phyloP scores from a whole-genome alignment of 2,329 filamentous ascomycete genomes.

The Cytospora mali region DNA sequence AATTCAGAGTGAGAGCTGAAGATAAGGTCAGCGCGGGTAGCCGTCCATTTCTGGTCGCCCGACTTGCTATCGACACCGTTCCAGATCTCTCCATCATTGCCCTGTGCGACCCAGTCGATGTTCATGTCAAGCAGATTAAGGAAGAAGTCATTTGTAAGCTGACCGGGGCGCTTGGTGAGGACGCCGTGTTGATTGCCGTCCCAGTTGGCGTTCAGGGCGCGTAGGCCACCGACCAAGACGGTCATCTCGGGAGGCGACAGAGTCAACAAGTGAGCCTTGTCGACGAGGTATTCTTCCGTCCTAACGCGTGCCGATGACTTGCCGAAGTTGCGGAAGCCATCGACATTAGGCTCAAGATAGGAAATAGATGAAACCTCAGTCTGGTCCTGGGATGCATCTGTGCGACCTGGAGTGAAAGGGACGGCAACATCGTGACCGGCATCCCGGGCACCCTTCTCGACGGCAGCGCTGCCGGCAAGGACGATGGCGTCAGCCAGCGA shows the following conservation, averaged over 20 bases:
- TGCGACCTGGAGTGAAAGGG: conserved; percentile 73
- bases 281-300: conserved; percentile 71
- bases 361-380: conserved; percentile 67
- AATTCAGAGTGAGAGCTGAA: conserved; percentile 75
- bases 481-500: conserved; percentile 81
- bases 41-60: conserved; percentile 71
- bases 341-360: conserved; percentile 69
- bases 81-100: conserved; percentile 57
- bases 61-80: conserved; percentile 67
- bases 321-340: conserved; percentile 82
- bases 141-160: conserved; percentile 80
- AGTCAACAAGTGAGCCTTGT: conserved; percentile 70
- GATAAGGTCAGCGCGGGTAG: conserved; percentile 68
- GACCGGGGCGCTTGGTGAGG: conserved; percentile 67
- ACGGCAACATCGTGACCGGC: conserved; percentile 56
- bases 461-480: conserved; percentile 68
- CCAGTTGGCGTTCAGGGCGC: conserved; percentile 69
- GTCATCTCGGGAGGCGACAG: conserved; percentile 72
- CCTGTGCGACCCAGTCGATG: conserved; percentile 64
- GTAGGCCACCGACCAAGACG: conserved; percentile 72
- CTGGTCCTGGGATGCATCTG: conserved; percentile 70
- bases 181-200: conserved; percentile 70
- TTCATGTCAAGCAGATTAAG: conserved; percentile 72
- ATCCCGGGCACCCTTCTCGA: conserved; percentile 69
- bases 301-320: conserved; percentile 60